A percentile compares a stretch with the other conserved stretches of the same genome.
phyloP scores from a whole-genome alignment of 257 asterid species.

The Nicotiana tomentosiformis region DNA sequence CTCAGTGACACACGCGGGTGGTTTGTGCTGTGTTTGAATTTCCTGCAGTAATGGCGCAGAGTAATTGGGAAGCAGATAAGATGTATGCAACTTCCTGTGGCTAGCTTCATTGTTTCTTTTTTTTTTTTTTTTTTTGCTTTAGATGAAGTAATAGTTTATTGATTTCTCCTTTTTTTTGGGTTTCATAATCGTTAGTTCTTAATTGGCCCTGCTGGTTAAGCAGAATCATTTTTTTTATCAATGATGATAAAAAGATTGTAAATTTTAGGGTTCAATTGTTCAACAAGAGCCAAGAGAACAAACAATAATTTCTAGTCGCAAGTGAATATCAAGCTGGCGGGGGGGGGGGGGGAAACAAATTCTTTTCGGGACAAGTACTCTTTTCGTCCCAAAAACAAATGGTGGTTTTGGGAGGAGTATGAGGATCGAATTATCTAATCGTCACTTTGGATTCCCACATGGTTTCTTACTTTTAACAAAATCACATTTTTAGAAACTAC shows the following conservation, averaged over 20 bases:
- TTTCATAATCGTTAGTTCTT: not conserved
- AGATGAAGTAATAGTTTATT: not conserved
- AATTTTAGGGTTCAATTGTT: not conserved
- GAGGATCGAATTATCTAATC: not conserved
- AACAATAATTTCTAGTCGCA: not conserved
- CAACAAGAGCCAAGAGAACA: not conserved
- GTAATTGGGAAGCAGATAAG: conserved; percentile 99
- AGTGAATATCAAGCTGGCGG: not conserved
- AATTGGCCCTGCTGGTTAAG: not conserved
- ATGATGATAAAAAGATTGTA: not conserved
- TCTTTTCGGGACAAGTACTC: not conserved
- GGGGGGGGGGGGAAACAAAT: no score
- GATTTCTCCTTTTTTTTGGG: not conserved
- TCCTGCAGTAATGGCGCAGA: conserved; percentile 73
- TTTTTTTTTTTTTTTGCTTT: not conserved
- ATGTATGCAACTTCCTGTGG: conserved; percentile 38
- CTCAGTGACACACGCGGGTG: not conserved
- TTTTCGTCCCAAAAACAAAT: not conserved
- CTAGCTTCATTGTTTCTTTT: not conserved
- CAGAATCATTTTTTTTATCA: not conserved
- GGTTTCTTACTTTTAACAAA: not conserved
- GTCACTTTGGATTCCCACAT: not conserved
- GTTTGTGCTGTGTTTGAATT: not conserved
- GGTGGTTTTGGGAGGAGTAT: not conserved
- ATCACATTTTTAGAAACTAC: not conserved